phyloP scores from a whole-genome alignment of 306 rosid species.

The Urtica urens region DNA sequence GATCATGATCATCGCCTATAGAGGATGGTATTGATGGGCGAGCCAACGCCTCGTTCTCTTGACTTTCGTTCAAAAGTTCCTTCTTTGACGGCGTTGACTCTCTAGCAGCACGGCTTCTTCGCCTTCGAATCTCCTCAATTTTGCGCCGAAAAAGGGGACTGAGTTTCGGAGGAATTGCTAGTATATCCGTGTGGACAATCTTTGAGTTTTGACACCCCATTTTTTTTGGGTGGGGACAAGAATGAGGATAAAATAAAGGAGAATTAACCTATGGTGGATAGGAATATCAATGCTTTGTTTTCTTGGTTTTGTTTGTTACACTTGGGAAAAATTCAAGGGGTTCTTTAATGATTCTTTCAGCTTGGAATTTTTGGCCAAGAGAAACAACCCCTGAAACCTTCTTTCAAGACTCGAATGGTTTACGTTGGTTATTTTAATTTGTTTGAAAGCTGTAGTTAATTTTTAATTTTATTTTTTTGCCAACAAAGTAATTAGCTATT shows the following conservation, averaged over 20 bases:
- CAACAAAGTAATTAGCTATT: constrained; percentile 4
- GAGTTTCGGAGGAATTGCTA: constrained; percentile 19
- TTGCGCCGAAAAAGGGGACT: constrained; percentile 19
- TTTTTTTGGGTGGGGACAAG: not conserved
- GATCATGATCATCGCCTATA: no score
- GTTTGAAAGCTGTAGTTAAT: not conserved
- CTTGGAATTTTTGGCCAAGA: not conserved
- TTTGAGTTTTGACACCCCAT: constrained; percentile 60
- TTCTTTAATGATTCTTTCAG: not conserved
- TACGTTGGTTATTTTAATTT: not conserved
- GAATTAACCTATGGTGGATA: not conserved
- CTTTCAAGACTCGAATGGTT: not conserved
- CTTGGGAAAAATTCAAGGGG: constrained; percentile 6
- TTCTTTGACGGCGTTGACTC: constrained; percentile 33
- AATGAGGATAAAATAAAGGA: constrained; percentile 6
- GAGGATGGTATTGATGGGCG: constrained; percentile 4
- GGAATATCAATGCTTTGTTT: not conserved
- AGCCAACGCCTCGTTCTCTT: constrained; percentile 13
- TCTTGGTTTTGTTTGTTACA: not conserved
- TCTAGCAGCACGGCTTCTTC: not conserved
- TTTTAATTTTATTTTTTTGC: not conserved
- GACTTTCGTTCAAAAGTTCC: constrained; percentile 21
- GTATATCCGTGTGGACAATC: constrained; percentile 21
- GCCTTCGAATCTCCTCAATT: constrained; percentile 26
- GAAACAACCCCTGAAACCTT: constrained; percentile 5